phyloP scores from a whole-genome alignment of 164 flowering plant genomes.

The Stephania japonica region DNA sequence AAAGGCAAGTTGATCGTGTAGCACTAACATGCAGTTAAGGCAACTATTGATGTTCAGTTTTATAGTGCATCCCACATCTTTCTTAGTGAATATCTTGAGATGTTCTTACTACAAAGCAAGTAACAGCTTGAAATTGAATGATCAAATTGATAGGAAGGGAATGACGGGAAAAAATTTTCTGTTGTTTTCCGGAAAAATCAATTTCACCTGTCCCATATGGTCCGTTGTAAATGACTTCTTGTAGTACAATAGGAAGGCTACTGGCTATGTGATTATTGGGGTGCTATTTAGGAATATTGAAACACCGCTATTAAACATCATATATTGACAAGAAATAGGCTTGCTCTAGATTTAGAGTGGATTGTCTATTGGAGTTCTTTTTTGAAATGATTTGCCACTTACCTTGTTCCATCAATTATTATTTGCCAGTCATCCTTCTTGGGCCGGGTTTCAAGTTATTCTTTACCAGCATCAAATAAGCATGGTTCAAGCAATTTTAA shows the following conservation, averaged over 20 bases:
- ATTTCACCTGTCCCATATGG: not conserved
- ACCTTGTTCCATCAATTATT: not conserved
- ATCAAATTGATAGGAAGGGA: too few species aligned
- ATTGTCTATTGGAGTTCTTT: not conserved
- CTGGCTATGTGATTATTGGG: too few species aligned
- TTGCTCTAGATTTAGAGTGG: not conserved
- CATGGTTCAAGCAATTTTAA: slow-evolving; percentile 39
- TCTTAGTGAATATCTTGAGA: too few species aligned
- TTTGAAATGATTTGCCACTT: not conserved
- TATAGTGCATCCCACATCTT: too few species aligned
- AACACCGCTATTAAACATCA: not conserved
- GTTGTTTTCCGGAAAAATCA: not conserved
- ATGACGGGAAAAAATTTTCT: not conserved
- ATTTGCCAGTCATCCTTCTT: slow-evolving; percentile 68
- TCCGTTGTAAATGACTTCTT: not conserved
- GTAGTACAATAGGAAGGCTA: not conserved
- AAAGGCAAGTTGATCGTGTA: slow-evolving; percentile 39
- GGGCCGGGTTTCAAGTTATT: slow-evolving; percentile 43
- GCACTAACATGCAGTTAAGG: not conserved
- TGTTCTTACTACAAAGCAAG: too few species aligned
- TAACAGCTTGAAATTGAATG: too few species aligned
- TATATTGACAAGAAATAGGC: too few species aligned
- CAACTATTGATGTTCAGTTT: too few species aligned
- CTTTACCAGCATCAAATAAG: slow-evolving; percentile 47
- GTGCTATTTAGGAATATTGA: not conserved